Percentiles rank a stretch among this genome's conserved stretches.
Conservation (phyloP, 495 filamentous ascomycete species). For the Penicillium verhagenii region DNA sequence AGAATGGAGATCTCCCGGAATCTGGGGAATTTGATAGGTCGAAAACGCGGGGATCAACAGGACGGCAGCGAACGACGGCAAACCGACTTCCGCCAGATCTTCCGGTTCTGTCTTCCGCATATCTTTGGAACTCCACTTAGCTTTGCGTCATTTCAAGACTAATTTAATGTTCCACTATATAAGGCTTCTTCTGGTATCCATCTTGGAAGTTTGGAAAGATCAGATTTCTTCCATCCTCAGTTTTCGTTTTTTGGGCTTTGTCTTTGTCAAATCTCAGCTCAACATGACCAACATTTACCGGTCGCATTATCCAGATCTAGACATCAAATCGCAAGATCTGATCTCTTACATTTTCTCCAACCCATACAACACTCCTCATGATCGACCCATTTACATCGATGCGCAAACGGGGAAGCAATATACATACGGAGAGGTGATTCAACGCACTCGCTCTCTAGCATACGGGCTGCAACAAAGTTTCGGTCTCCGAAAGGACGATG, state of each 20-base stretch:
- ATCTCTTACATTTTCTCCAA: slow-evolving; percentile 68
- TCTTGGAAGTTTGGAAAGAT: neutral
- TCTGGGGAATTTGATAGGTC: neutral
- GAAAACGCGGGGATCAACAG: neutral
- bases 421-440: slow-evolving; percentile 62
- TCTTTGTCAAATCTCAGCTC: neutral
- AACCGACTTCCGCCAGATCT: neutral
- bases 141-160: neutral
- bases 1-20: neutral
- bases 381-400: slow-evolving; percentile 46
- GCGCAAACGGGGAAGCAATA: slow-evolving; percentile 63
- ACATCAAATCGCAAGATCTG: slow-evolving; percentile 49
- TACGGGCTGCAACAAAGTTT: slow-evolving; percentile 65
- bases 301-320: slow-evolving; percentile 27
- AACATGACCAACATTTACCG: slow-evolving; percentile 27
- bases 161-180: neutral
- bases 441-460: slow-evolving; percentile 65
- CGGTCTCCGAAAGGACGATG: slow-evolving; percentile 71
- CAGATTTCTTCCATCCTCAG: neutral
- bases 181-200: neutral
- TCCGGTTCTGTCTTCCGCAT: neutral
- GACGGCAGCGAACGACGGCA: neutral
- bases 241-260: neutral
- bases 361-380: slow-evolving; percentile 11
- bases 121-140: neutral